These are phyloP conservation scores for Pichia sp. DNA, from an alignment of 1,139 yeast genomes.

Conservation along the genomic window DNA sequence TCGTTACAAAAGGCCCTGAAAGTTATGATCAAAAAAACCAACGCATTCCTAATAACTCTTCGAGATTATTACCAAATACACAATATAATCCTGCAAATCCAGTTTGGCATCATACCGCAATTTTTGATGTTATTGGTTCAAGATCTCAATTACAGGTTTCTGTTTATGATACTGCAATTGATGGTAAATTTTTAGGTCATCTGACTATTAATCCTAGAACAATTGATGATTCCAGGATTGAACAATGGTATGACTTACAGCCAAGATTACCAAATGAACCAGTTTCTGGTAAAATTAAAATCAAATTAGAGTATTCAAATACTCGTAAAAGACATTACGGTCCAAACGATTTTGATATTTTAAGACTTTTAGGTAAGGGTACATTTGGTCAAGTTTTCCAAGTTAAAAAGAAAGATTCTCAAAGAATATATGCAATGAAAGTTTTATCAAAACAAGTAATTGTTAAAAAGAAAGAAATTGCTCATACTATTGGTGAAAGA, in stretches of 20 bases:
- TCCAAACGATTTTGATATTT: slow-evolving; percentile 88
- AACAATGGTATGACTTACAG: slow-evolving; percentile 68
- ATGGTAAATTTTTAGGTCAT: slow-evolving; percentile 83
- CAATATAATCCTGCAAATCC: slow-evolving; percentile 51
- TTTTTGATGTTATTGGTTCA: slow-evolving; percentile 83
- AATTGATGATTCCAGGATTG: slow-evolving; percentile 37
- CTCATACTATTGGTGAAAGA: slow-evolving; percentile 96
- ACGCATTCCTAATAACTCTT: slow-evolving; percentile 1
- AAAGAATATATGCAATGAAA: slow-evolving; percentile 93
- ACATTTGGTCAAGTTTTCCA: slow-evolving; percentile 97
- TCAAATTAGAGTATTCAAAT: slow-evolving; percentile 66
- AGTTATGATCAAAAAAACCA: slow-evolving; percentile 34
- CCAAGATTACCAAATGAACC: slow-evolving; percentile 72
- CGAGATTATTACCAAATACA: slow-evolving; percentile 13
- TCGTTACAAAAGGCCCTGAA: slow-evolving; percentile 76
- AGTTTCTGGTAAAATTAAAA: slow-evolving; percentile 69
- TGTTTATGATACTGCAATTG: slow-evolving; percentile 75
- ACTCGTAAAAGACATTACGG: slow-evolving; percentile 74
- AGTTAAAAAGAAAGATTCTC: slow-evolving; percentile 83
- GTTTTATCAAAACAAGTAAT: slow-evolving; percentile 89
- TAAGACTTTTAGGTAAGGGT: slow-evolving; percentile 87
- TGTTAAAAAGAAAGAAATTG: slow-evolving; percentile 93
- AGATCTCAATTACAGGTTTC: slow-evolving; percentile 80
- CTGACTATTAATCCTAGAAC: slow-evolving; percentile 67
- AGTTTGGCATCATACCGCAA: slow-evolving; percentile 85